Base-by-base conservation (phyloP, 352 stramenopile species). In the Globisporangium canariense region DNA sequence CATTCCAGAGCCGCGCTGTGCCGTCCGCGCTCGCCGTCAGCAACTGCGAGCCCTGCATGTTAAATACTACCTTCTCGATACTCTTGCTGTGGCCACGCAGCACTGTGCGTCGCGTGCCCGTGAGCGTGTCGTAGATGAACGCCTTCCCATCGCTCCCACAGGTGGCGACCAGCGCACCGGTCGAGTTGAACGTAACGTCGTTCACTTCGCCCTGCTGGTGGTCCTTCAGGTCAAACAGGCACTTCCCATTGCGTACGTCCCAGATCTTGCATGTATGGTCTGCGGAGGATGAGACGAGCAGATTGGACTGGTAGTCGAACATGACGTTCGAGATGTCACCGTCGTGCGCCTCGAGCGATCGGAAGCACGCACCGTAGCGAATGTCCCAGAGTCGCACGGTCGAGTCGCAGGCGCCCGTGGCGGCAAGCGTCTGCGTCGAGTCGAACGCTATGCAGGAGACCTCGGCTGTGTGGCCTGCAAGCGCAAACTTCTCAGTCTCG, bases 81-180 rank as follows among this genome's bases (percentile, higher is more conserved):
- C 62, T 54, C 14, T 81, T 81, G 2, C 53, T 73, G 62, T 93
- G 84, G 10, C 79, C 81, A 16, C 49, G 51, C n/a, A 90, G 63
- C n/a, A 56, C 60, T 5, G 71, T 78, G 52, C 81, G 71, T 18
- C 69, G 61, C 3, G 70, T 90, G 11, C 83, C 85, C 0, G 83
- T 91, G 8, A 91, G 71, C 4, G 83, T 86, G 54, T 91, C 82
- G 62, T 93, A 93, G 18, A 93, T 71, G 34, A 81, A 93, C 1
- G 78, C 77, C 9, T 66, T 67, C 3, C 82, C 79, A 36, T 91
- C 79, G 11, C 38, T 63, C 8, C 79, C 78, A 16, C 74, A 75
- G 0, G 85, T 81, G 1, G 79, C 79, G 8, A 91, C 68, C 11
- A 91, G 72, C 0, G 85, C 83, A 8, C 83, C 85, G 0, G 83